These are phyloP conservation scores for Jaltomata sinuosa DNA, from an alignment of 257 asterid genomes.

Conservation along the genomic window DNA sequence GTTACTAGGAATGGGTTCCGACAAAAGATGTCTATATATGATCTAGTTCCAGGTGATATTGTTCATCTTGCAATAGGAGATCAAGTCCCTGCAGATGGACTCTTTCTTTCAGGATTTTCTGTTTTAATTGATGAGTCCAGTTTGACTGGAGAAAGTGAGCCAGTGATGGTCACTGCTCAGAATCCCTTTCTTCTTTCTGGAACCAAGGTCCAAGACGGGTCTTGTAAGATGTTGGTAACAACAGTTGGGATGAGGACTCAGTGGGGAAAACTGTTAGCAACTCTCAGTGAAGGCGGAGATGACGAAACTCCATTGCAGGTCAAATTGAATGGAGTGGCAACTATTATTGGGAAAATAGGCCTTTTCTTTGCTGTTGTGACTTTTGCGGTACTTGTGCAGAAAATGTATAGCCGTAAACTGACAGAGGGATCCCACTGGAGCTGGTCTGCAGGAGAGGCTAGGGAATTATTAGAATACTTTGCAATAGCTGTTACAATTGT, in stretches of 20 bases:
- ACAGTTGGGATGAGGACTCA: constrained; percentile 94
- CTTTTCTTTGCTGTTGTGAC: constrained; percentile 72
- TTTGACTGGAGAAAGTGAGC: constrained; percentile 89
- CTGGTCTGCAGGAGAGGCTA: constrained; percentile 72
- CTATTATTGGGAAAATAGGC: constrained; percentile 84
- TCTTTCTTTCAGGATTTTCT: constrained; percentile 70
- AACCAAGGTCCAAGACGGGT: constrained; percentile 86
- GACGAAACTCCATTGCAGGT: constrained; percentile 90
- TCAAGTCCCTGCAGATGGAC: constrained; percentile 89
- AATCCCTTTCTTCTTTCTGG: constrained; percentile 80
- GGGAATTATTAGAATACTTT: constrained; percentile 68
- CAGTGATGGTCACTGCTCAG: constrained; percentile 44
- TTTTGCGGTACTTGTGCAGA: constrained; percentile 68
- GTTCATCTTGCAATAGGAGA: constrained; percentile 84
- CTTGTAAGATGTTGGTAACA: constrained; percentile 82
- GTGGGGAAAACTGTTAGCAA: constrained; percentile 90
- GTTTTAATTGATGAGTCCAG: constrained; percentile 76
- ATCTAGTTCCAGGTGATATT: constrained; percentile 70
- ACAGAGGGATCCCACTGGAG: constrained; percentile 30
- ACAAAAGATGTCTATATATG: constrained; percentile 71
- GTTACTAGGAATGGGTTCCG: constrained; percentile 75
- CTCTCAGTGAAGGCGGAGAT: constrained; percentile 85
- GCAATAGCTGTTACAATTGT: constrained; percentile 89
- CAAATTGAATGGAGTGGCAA: constrained; percentile 82
- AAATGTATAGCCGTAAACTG: constrained; percentile 48